Evolutionary conservation across 2,329 filamentous ascomycete genomes (phyloP).

Genomic region (Xylaria sp.): DNA sequence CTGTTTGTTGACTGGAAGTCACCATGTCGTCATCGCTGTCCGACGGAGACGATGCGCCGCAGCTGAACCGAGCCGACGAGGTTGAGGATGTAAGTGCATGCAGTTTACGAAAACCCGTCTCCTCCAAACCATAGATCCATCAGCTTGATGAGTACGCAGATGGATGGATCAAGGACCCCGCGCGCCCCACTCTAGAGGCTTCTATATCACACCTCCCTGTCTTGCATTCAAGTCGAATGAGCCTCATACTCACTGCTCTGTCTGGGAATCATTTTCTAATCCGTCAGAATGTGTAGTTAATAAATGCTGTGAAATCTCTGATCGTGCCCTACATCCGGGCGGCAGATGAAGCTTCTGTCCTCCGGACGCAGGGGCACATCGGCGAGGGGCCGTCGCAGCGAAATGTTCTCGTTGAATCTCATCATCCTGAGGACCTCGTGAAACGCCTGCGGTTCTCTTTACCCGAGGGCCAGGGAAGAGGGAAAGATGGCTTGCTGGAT

Average conservation of each 20-base stretch:
- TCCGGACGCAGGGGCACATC: slow-evolving; percentile 64
- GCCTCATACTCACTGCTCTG: neutral
- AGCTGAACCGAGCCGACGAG: slow-evolving; percentile 56
- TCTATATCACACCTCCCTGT: neutral
- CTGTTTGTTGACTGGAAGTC: neutral
- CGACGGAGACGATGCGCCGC: slow-evolving; percentile 28
- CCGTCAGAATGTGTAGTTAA: slow-evolving; percentile 62
- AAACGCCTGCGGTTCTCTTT: slow-evolving; percentile 69
- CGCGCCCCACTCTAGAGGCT: slow-evolving; percentile 17
- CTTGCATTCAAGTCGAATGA: no score
- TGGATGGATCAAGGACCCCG: slow-evolving; percentile 4
- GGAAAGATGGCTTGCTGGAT: slow-evolving; percentile 78
- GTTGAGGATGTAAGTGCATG: slow-evolving; percentile 58
- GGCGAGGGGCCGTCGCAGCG: slow-evolving; percentile 52
- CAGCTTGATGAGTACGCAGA: neutral
- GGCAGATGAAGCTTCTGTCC: slow-evolving; percentile 71
- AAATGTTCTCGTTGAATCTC: slow-evolving; percentile 72
- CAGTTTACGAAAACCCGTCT: slow-evolving; percentile 5
- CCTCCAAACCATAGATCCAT: neutral
- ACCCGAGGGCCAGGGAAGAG: slow-evolving; percentile 65
- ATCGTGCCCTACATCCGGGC: slow-evolving; percentile 76
- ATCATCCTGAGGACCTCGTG: slow-evolving; percentile 67
- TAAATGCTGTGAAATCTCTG: slow-evolving; percentile 73
- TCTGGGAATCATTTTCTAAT: slow-evolving; percentile 13
- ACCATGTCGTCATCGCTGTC: slow-evolving; percentile 17